phyloP scores from a whole-genome alignment of 2,329 filamentous ascomycete genomes.

The Peltaster fructicola region DNA sequence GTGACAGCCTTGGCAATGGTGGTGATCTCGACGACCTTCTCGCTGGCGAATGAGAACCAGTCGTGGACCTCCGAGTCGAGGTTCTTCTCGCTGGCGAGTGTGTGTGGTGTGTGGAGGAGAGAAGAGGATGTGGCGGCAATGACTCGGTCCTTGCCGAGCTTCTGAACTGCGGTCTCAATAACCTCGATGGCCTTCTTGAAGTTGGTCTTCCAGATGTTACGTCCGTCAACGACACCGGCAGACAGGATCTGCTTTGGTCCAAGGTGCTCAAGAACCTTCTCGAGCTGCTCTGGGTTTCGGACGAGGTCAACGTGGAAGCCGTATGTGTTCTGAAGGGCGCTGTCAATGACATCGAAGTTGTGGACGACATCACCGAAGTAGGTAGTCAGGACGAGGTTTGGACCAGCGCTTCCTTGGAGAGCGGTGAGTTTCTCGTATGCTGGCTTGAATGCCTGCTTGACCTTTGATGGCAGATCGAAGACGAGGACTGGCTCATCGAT shows the following conservation, averaged over 20 bases:
- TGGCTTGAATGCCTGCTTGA: conserved; percentile 95
- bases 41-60: conserved; percentile 95
- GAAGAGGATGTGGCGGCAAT: conserved; percentile 94
- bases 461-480: conserved; percentile 75
- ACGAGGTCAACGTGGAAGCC: conserved; percentile 91
- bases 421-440: conserved; percentile 74
- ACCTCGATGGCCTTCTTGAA: conserved; percentile 85
- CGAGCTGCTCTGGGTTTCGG: conserved; percentile 94
- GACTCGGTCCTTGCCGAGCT: conserved; percentile 93
- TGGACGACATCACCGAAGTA: conserved; percentile 99
- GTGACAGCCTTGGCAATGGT: conserved; percentile 94
- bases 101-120: conserved; percentile 96
- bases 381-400: conserved; percentile 78
- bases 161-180: conserved; percentile 78
- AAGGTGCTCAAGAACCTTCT: conserved; percentile 64
- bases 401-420: conserved; percentile 56
- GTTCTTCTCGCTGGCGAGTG: conserved; percentile 96
- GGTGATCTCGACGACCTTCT: conserved; percentile 85
- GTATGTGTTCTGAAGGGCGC: conserved; percentile 54
- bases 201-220: conserved; percentile 99
- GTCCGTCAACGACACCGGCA: conserved; percentile 89
- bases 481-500: conserved; percentile 97
- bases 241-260: conserved; percentile 83
- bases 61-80: conserved; percentile 82
- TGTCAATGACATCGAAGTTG: conserved; percentile 75